Evolutionary conservation across 1,284 basidiomycete genomes (phyloP), one percentile per base, ranked within the genome.

Genomic region (Apiotrichum domesticum): DNA sequence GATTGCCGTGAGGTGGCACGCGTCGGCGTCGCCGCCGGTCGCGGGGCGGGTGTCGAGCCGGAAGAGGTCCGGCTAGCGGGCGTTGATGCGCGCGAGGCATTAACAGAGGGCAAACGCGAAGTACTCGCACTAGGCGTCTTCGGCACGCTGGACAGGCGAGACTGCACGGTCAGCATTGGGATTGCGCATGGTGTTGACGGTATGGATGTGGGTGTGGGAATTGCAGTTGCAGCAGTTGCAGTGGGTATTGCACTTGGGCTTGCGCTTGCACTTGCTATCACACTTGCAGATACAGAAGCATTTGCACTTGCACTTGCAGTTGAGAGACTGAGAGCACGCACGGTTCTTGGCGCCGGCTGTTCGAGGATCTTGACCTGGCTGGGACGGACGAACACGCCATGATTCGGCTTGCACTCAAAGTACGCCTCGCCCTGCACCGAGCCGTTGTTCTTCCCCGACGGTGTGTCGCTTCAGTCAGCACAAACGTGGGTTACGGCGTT

Each of bases 401-500:
- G 80, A 40, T 81, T 80, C 52, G 82, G 80, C 65, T 83, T 81
- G 77, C 91, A 95, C 14, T 80, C 81, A 75, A 99, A 98, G 79
- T 98, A 99, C 7, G 78, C 67, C 56, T 86, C 80, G 34, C 88
- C 93, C 49, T 87, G 81, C 1, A 99, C 89, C 1, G 85, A 83
- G 2, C 96, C 96, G 68, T 98, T 88, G 79, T 99, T 98, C 85
- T 98, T 98, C 42, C 96, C 96, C 46, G 85, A 87, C 4, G 82
- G 74, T 63, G 88, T 85, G 51, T 80, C 62, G 32, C 62, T 63
- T 34, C 45, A 56, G 51, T 29, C 10, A 11, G 7, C 13, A 14
- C 6, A 8, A 33, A 5, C 32, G 4, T 6, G 21, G 21, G 33
- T 21, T 21, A 21, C 21, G 21, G 21, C 21, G 21, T 21, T 21